Percentiles rank a stretch among this genome's conserved stretches.
These are phyloP conservation scores for Fusarium pseudonygamai DNA, from an alignment of 2,329 filamentous ascomycete genomes.

Conservation along the genomic window DNA sequence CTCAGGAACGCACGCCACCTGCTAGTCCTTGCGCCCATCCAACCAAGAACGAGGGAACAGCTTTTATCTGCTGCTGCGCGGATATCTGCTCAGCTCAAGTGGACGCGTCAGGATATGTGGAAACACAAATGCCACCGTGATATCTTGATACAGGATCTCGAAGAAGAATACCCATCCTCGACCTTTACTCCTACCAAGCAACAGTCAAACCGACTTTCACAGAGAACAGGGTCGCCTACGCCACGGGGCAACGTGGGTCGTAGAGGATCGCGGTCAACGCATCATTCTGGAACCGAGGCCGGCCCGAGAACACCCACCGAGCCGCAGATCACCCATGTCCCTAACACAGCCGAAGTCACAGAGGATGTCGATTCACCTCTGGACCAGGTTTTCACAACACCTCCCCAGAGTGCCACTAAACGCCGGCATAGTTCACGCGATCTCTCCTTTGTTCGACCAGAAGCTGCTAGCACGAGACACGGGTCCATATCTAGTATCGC, in stretches of 20 bases:
- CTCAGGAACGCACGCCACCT: constrained; percentile 91
- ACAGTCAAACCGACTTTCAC: constrained; percentile 38
- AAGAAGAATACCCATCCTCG: constrained; percentile 68
- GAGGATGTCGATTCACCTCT: constrained; percentile 42
- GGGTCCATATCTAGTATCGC: constrained; percentile 47
- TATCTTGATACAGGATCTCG: constrained; percentile 84
- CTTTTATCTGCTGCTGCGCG: constrained; percentile 85
- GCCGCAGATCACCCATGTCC: constrained; percentile 23
- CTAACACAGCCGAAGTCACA: constrained; percentile 26
- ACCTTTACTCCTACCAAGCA: constrained; percentile 41
- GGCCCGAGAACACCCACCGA: constrained; percentile 44
- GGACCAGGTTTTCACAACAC: constrained; percentile 45
- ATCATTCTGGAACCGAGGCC: constrained; percentile 38
- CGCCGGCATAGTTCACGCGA: constrained; percentile 41
- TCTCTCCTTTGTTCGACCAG: constrained; percentile 36
- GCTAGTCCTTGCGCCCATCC: constrained; percentile 87
- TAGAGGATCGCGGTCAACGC: constrained; percentile 43
- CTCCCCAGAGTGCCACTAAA: constrained; percentile 45
- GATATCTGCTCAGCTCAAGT: constrained; percentile 88
- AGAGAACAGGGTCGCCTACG: constrained; percentile 42
- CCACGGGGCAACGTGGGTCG: constrained; percentile 36
- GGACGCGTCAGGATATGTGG: constrained; percentile 95
- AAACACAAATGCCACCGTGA: constrained; percentile 89
- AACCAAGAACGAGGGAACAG: constrained; percentile 87
- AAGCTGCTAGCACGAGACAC: constrained; percentile 40